phyloP scores from a whole-genome alignment of 805 yeast species.

The Sugiyamaella lignohabitans region DNA sequence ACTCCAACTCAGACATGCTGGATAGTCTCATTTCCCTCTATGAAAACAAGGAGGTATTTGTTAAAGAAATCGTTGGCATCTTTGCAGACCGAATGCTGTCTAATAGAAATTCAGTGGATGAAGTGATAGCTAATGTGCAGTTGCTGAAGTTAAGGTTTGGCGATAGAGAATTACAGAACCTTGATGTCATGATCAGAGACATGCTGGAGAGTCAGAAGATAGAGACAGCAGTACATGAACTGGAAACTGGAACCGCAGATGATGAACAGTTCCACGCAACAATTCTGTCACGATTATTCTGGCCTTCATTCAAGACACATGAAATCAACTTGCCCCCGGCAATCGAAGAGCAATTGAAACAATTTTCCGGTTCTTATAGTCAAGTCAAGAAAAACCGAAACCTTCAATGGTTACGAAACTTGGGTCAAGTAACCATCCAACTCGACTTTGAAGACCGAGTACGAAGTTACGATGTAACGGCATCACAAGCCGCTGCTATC shows the following conservation, averaged over 20 bases:
- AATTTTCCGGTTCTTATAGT: conserved; percentile 41
- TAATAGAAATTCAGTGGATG: conserved; percentile 20
- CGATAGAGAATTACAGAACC: conserved; percentile 53
- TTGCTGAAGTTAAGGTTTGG: conserved; percentile 60
- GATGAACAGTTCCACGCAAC: conserved; percentile 42
- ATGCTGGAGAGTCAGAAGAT: conserved; percentile 49
- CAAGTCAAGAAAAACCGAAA: conserved; percentile 49
- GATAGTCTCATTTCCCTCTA: conserved; percentile 66
- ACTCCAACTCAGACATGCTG: conserved; percentile 54
- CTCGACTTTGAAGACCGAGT: conserved; percentile 47
- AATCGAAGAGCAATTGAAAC: conserved; percentile 34
- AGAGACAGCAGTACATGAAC: conserved; percentile 36
- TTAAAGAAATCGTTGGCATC: conserved; percentile 54
- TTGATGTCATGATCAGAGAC: conserved; percentile 83
- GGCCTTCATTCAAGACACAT: conserved; percentile 57
- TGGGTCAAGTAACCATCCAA: conserved; percentile 58
- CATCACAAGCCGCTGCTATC: conserved; percentile 65
- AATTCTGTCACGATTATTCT: conserved; percentile 68
- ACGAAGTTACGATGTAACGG: conserved; percentile 45
- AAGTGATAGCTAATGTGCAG: conserved; percentile 39
- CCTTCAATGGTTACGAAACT: conserved; percentile 48
- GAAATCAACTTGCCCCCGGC: conserved; percentile 44
- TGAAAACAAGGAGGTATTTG: conserved; percentile 60
- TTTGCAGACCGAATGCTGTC: conserved; percentile 53
- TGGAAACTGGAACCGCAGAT: conserved; percentile 11